phyloP scores from a whole-genome alignment of 768 basidiomycete species.

The Rhodocollybia butyracea region DNA sequence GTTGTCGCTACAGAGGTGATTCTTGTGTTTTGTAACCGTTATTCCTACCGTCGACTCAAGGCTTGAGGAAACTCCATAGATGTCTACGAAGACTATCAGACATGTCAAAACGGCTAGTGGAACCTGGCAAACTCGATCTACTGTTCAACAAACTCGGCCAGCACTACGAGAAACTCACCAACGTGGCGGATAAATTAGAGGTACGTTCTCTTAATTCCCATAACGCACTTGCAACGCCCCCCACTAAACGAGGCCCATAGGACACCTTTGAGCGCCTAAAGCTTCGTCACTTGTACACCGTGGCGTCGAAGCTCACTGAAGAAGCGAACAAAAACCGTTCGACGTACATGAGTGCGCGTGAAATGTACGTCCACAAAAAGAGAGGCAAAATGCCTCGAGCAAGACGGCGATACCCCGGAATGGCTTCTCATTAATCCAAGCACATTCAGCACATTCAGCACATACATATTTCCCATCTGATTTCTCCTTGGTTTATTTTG shows the following conservation, averaged over 20 bases:
- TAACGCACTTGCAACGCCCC: not conserved
- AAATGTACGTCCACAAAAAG: not conserved
- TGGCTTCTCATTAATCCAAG: too few species aligned
- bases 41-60: not conserved
- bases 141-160: slow-evolving; percentile 2
- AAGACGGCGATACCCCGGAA: too few species aligned
- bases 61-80: not conserved
- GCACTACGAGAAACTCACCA: not conserved
- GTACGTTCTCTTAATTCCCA: not conserved
- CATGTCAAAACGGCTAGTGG: not conserved
- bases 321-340: slow-evolving; percentile 1
- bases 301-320: not conserved
- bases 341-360: not conserved
- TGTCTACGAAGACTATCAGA: slow-evolving; percentile 6
- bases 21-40: not conserved
- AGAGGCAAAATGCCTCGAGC: too few species aligned
- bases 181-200: slow-evolving; percentile 5
- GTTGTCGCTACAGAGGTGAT: not conserved
- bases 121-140: not conserved
- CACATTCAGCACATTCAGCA: too few species aligned
- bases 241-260: not conserved
- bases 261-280: slow-evolving; percentile 6
- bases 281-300: slow-evolving; percentile 2
- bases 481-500: too few species aligned
- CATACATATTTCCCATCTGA: too few species aligned